A percentile compares a stretch with the other conserved stretches of the same genome.
Evolutionary conservation across 768 basidiomycete genomes (phyloP).

Genomic region (Tylopilus intermedius): DNA sequence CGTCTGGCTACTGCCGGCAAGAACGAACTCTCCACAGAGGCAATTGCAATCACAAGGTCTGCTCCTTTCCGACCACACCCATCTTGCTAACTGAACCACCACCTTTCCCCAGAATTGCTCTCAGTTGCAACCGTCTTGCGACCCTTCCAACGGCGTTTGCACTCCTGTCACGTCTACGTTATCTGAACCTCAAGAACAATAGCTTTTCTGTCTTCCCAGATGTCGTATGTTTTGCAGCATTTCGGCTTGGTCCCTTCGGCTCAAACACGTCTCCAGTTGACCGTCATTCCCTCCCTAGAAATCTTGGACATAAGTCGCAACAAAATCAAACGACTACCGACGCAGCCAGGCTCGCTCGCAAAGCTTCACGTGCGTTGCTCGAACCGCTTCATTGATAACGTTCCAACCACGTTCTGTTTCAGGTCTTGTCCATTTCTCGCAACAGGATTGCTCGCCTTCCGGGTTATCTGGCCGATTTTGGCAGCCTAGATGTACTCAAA

Average conservation of each 20-base stretch:
- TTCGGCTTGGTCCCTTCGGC: background rate
- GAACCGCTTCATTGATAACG: background rate
- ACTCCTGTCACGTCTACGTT: slow-evolving; percentile 67
- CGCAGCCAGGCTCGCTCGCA: slow-evolving; percentile 70
- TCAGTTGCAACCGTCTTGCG: slow-evolving; percentile 79
- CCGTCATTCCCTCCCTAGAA: slow-evolving; percentile 80
- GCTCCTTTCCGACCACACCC: slow-evolving; percentile 17
- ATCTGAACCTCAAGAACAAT: slow-evolving; percentile 86
- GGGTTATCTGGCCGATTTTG: slow-evolving; percentile 69
- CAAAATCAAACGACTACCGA: slow-evolving; percentile 75
- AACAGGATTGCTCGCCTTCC: slow-evolving; percentile 84
- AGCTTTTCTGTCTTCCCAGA: slow-evolving; percentile 77
- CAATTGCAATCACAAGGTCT: slow-evolving; percentile 58
- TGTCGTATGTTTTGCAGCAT: slow-evolving; percentile 54
- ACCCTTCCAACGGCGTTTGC: slow-evolving; percentile 73
- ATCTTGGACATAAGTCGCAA: slow-evolving; percentile 94
- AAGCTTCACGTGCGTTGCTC: slow-evolving; percentile 59
- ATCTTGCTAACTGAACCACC: slow-evolving; percentile 5
- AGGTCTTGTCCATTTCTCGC: slow-evolving; percentile 84
- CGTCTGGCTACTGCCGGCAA: slow-evolving; percentile 63
- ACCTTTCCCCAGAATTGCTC: slow-evolving; percentile 58
- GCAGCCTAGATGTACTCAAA: slow-evolving; percentile 71
- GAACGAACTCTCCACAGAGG: slow-evolving; percentile 42
- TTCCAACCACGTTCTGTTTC: slow-evolving; percentile 8
- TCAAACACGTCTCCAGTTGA: slow-evolving; percentile 50